Conservation (phyloP, 768 basidiomycete genomes). For the Xerocomus brunneocitrinus region DNA sequence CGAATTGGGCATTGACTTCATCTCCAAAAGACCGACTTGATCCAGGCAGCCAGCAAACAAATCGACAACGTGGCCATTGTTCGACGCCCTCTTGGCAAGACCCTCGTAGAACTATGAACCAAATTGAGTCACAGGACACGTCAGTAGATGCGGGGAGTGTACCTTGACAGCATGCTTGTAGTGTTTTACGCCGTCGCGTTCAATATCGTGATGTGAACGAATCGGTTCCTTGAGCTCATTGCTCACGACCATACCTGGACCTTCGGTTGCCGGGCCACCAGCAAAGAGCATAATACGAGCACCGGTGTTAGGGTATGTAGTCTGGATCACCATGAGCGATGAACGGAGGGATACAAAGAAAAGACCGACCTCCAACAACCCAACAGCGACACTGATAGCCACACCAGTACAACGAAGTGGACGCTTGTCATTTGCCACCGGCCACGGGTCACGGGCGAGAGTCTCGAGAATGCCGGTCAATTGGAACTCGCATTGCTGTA, state of each 20-base stretch:
- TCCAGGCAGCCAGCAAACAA: conserved; percentile 96
- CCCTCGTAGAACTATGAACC: conserved; percentile 86
- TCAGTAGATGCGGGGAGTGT: conserved; percentile 6
- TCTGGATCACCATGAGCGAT: conserved; percentile 32
- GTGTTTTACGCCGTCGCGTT: conserved; percentile 93
- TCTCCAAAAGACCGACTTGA: conserved; percentile 95
- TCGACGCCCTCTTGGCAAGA: conserved; percentile 86
- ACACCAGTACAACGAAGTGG: conserved; percentile 93
- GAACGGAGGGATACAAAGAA: neutral
- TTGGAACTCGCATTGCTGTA: conserved; percentile 92
- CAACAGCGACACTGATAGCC: conserved; percentile 89
- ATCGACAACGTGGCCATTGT: conserved; percentile 93
- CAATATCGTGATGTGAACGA: conserved; percentile 97
- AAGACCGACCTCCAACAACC: conserved; percentile 70
- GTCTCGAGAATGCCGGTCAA: conserved; percentile 89
- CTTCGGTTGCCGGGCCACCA: conserved; percentile 94
- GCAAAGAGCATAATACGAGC: conserved; percentile 95
- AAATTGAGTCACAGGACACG: conserved; percentile 2
- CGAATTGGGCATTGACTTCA: conserved; percentile 92
- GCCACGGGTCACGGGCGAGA: conserved; percentile 91
- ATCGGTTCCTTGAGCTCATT: conserved; percentile 97
- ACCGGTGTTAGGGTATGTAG: conserved; percentile 93
- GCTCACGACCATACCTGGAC: conserved; percentile 94
- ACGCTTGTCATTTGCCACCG: conserved; percentile 92
- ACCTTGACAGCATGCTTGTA: conserved; percentile 97